Conservation (phyloP, 306 rosid genomes). For the Hippophae tibetana region DNA sequence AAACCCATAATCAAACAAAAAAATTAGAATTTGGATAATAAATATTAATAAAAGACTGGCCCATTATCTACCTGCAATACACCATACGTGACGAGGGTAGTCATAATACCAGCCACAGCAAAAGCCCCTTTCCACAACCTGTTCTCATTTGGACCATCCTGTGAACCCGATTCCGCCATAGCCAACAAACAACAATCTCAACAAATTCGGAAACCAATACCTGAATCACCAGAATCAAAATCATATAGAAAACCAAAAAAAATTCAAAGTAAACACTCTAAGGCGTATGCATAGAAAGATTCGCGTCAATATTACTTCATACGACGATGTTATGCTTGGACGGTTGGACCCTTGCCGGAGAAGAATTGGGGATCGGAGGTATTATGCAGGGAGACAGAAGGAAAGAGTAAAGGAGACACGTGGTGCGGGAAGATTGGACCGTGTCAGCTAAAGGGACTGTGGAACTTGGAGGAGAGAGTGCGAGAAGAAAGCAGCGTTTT, state of each 20-base stretch:
- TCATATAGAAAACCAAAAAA: not conserved
- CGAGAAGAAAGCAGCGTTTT: too few relatives aligned
- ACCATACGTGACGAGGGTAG: conserved; percentile 89
- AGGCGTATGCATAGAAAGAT: not conserved
- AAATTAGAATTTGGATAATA: too few relatives aligned
- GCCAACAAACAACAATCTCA: not conserved
- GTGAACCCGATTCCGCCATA: conserved; percentile 54
- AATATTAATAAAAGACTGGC: not conserved
- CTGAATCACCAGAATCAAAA: not conserved
- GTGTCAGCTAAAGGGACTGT: too few relatives aligned
- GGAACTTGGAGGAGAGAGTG: too few relatives aligned
- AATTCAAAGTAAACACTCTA: not conserved
- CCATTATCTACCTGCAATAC: conserved; percentile 56
- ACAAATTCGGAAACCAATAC: not conserved
- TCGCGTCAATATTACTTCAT: too few relatives aligned
- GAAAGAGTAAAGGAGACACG: too few relatives aligned
- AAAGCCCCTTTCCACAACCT: conserved; percentile 54
- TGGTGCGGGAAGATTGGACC: too few relatives aligned
- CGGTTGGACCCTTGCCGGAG: too few relatives aligned
- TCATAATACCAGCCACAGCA: conserved; percentile 81
- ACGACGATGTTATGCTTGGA: too few relatives aligned
- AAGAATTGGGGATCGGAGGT: too few relatives aligned
- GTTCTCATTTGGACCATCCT: conserved; percentile 23
- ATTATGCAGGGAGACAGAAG: too few relatives aligned
- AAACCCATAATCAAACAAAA: not conserved